Evolutionary conservation across 495 filamentous ascomycete genomes (phyloP), one percentile per base, ranked within the genome.

Genomic region (Evansstolkia leycettana): DNA sequence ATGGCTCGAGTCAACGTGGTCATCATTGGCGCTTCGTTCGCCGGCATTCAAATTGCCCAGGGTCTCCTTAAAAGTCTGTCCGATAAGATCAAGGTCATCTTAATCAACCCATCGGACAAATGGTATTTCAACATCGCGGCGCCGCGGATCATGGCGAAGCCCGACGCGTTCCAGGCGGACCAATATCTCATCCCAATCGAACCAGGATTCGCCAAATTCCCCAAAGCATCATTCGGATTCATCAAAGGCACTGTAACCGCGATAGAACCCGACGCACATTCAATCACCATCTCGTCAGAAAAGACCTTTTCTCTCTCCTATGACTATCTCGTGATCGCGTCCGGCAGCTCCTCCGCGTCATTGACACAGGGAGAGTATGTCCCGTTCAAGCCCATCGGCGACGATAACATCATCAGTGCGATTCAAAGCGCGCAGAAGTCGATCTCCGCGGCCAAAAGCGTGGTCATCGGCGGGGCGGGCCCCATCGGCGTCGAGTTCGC

Each of bases 391-490:
- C 46, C 42, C 17, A 40, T 62, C 17, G 50, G 42, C 2, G 54
- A 55, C 16, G 59, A 68, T 33, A 49, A 64, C 31, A 65, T 66
- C n/a, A 50, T 60, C 23, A 31, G 56, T 2, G 28, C 48, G 4
- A 53, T 78, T 31, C 47, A 65, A 31, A 41, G 48, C 2, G 60
- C 69, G 19, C 69, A 69, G 30, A 36, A 62, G 7, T 28, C 47
- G 13, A 66, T 84, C 33, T 41, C 57, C 3, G 39, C 25, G 1
- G 79, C 79, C 14, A 67, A 72, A 33, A 65, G 57, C 14, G 74
- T 87, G 37, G 68, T 80, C 3, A 53, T 84, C 28, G 76, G 63
- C 5, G 84, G 84, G 19, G 82, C 65, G 0, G 84, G 84, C 0
- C 57, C 75, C 3, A 72, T 80, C 2, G 82, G 78, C 8, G 67